Evolutionary conservation across 2,329 filamentous ascomycete genomes (phyloP).

Genomic region (Aspergillus viridinutans): DNA sequence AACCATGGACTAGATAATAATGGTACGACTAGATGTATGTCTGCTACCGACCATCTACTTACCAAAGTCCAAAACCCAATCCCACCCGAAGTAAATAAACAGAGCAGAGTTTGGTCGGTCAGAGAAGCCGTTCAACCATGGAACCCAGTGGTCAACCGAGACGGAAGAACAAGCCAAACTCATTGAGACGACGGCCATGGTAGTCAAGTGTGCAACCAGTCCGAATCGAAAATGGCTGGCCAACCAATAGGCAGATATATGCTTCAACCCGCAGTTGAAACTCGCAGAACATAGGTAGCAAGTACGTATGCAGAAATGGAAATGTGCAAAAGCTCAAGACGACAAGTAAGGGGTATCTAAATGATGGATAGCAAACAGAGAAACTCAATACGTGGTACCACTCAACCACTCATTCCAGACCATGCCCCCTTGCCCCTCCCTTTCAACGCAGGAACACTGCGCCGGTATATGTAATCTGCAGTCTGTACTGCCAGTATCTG

Average conservation of each 20-base stretch:
- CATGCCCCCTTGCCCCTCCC: slow-evolving; percentile 2
- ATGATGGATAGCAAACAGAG: slow-evolving; percentile 16
- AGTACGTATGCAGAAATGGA: background rate
- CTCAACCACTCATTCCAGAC: slow-evolving; percentile 15
- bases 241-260: background rate
- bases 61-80: background rate
- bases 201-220: background rate
- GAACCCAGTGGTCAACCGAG: background rate
- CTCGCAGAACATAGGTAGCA: background rate
- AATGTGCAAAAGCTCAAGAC: slow-evolving; percentile 1
- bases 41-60: background rate
- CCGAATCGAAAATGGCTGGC: background rate
- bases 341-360: slow-evolving; percentile 22
- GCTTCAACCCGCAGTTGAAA: background rate
- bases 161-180: background rate
- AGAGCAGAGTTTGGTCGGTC: background rate
- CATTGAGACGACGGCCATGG: background rate
- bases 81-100: background rate
- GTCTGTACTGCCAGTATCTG: background rate
- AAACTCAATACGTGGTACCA: slow-evolving; percentile 20
- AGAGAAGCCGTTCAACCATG: background rate
- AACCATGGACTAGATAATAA: no score
- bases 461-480: background rate
- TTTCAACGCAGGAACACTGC: background rate
- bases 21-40: background rate